Percentiles rank a stretch among this genome's conserved stretches.
phyloP scores from a whole-genome alignment of 129 eudicot species.

The Tanacetum coccineum region DNA sequence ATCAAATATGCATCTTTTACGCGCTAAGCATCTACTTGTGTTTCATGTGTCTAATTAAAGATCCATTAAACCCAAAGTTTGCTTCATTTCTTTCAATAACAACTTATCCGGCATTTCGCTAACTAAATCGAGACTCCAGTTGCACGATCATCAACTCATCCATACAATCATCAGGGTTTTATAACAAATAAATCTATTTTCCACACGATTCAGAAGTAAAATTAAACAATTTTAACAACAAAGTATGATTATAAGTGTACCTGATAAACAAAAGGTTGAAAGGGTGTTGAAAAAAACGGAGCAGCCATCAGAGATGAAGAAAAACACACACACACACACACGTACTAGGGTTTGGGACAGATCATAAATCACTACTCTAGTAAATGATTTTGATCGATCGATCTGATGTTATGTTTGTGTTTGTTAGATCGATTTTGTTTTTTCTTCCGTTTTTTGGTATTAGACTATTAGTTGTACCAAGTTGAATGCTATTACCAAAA shows the following conservation, averaged over 20 bases:
- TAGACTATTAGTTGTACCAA: too few species aligned
- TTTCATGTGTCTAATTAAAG: too few species aligned
- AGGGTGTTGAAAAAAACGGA: conserved; percentile 84
- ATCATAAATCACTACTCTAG: conserved; percentile 28
- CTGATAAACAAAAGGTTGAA: conserved; percentile 95
- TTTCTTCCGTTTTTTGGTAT: neutral
- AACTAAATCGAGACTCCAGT: too few species aligned
- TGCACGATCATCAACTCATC: neutral
- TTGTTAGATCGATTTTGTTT: conserved; percentile 15
- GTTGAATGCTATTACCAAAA: too few species aligned
- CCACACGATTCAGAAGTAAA: neutral
- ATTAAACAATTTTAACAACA: neutral
- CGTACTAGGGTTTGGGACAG: conserved; percentile 13
- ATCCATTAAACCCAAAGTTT: too few species aligned
- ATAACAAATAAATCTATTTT: too few species aligned
- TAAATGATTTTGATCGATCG: neutral
- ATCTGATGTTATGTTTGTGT: conserved; percentile 13
- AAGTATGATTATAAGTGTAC: conserved; percentile 26
- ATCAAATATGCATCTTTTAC: too few species aligned
- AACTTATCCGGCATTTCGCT: neutral
- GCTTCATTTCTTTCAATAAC: neutral
- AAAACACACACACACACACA: conserved; percentile 4
- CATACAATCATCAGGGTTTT: too few species aligned
- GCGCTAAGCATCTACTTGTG: too few species aligned
- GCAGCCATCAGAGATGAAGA: conserved; percentile 62